phyloP scores from a whole-genome alignment of 768 basidiomycete genomes.

The Clitopilus hobsonii region DNA sequence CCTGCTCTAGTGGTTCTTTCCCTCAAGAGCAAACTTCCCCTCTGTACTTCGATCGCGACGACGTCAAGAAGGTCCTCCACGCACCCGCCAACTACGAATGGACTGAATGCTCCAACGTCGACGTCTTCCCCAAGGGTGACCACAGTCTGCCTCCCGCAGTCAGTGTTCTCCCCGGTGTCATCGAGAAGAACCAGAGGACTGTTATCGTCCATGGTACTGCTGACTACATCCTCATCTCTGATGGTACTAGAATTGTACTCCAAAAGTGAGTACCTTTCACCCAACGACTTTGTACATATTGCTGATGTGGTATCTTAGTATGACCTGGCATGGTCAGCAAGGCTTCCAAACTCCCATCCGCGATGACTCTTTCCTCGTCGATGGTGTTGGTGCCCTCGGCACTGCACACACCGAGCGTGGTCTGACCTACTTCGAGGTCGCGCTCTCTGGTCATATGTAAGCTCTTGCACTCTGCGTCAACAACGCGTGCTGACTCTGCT shows the following conservation, averaged over 20 bases:
- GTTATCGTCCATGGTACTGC: slow-evolving; percentile 72
- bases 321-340: slow-evolving; percentile 62
- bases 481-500: slow-evolving; percentile 2
- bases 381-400: slow-evolving; percentile 65
- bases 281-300: not conserved
- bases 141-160: slow-evolving; percentile 57
- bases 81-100: slow-evolving; percentile 59
- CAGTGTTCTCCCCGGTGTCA: slow-evolving; percentile 66
- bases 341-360: slow-evolving; percentile 70
- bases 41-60: slow-evolving; percentile 63
- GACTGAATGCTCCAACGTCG: slow-evolving; percentile 54
- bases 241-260: slow-evolving; percentile 53
- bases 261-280: slow-evolving; percentile 45
- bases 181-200: slow-evolving; percentile 65
- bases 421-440: slow-evolving; percentile 63
- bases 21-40: slow-evolving; percentile 47
- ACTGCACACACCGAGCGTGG: slow-evolving; percentile 63
- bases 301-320: slow-evolving; percentile 17
- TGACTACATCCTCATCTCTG: slow-evolving; percentile 45
- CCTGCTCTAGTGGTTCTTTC: slow-evolving; percentile 39
- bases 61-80: slow-evolving; percentile 70
- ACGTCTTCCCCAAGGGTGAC: slow-evolving; percentile 64
- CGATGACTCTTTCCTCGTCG: slow-evolving; percentile 65
- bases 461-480: slow-evolving; percentile 8
- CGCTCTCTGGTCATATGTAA: slow-evolving; percentile 70